Conservation (phyloP, 768 basidiomycete species). For the Cyathus striatus region DNA sequence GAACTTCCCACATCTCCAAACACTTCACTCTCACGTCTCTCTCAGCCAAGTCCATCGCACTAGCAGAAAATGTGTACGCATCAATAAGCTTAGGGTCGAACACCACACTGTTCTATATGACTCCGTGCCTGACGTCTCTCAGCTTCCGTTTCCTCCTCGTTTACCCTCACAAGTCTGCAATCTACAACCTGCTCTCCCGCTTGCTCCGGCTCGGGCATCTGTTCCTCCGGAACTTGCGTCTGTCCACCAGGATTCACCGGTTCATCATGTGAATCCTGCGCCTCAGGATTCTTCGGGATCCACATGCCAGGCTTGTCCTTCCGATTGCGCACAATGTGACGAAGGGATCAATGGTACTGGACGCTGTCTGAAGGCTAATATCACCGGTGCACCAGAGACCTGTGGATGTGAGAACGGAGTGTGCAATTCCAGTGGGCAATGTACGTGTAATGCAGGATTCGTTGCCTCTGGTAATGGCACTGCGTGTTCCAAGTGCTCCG, state of each 20-base stretch:
- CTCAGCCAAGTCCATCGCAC: constrained; percentile 52
- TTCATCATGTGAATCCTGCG: constrained; percentile 74
- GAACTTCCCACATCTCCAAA: constrained; percentile 41
- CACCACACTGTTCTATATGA: constrained; percentile 73
- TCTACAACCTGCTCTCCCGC: constrained; percentile 71
- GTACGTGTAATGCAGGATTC: constrained; percentile 77
- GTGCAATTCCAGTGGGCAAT: constrained; percentile 65
- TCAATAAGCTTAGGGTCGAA: constrained; percentile 53
- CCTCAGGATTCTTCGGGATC: constrained; percentile 72
- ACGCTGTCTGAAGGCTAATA: constrained; percentile 51
- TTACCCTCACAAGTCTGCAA: constrained; percentile 68
- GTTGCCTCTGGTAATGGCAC: constrained; percentile 66
- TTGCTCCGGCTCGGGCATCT: constrained; percentile 71
- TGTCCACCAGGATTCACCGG: constrained; percentile 78
- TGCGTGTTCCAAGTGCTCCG: constrained; percentile 66
- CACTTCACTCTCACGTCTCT: constrained; percentile 46
- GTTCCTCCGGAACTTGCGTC: constrained; percentile 61
- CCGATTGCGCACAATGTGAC: constrained; percentile 66
- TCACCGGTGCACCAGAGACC: constrained; percentile 49
- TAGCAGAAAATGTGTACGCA: constrained; percentile 68
- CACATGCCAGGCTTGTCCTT: constrained; percentile 64
- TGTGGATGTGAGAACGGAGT: constrained; percentile 84
- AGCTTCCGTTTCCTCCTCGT: constrained; percentile 52
- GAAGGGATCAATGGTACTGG: constrained; percentile 79
- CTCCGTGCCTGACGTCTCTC: constrained; percentile 66